Conservation (phyloP, 2,329 filamentous ascomycete species). For the Fusarium sp. region DNA sequence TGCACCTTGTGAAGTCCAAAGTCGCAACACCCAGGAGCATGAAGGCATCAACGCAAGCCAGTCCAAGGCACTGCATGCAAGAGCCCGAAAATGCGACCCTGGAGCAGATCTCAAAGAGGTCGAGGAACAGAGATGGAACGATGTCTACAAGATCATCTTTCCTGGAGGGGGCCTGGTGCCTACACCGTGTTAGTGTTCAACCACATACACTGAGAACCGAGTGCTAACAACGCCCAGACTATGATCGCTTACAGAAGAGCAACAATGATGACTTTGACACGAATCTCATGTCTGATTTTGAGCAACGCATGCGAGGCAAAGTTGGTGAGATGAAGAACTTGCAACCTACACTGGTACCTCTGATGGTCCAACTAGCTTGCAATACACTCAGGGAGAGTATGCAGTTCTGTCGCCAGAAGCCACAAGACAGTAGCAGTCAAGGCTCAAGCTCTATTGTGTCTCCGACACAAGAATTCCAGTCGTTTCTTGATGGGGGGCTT, state of each 20-base stretch:
- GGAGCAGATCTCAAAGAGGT: background rate
- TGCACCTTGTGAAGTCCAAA: slow-evolving; percentile 6
- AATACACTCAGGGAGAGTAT: slow-evolving; percentile 1
- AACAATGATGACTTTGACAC: background rate
- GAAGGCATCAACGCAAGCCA: slow-evolving; percentile 20
- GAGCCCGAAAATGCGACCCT: background rate
- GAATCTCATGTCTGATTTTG: background rate
- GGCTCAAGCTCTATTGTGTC: background rate
- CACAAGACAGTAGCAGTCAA: background rate
- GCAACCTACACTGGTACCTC: background rate
- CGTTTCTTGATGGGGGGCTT: background rate
- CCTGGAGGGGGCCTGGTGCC: slow-evolving; percentile 2
- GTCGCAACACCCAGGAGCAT: background rate
- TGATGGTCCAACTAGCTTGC: background rate
- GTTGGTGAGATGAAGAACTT: background rate
- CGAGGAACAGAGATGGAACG: slow-evolving; percentile 25
- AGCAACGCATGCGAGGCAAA: background rate
- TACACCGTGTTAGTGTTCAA: slow-evolving; percentile 25
- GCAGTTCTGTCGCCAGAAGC: background rate
- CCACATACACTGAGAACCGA: background rate
- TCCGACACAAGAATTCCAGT: background rate
- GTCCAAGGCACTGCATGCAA: slow-evolving; percentile 2
- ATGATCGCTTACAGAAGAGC: background rate
- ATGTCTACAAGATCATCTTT: slow-evolving; percentile 26
- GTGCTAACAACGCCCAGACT: slow-evolving; percentile 16